Evolutionary conservation across 192 early-diverging fungal genomes (phyloP).

Genomic region (Dimargaris xerosporica): DNA sequence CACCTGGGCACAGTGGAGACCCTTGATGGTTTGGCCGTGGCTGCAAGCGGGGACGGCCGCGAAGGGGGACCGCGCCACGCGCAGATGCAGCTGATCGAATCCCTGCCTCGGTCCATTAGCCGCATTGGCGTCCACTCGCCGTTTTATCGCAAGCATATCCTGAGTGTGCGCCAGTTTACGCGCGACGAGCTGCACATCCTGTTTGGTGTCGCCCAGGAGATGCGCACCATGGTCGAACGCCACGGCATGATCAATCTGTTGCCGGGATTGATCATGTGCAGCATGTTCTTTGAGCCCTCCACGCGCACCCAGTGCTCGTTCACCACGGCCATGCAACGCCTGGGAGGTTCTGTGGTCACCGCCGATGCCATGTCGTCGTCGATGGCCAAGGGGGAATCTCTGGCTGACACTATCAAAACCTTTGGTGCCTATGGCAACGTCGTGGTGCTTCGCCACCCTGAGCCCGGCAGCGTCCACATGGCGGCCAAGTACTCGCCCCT

Average conservation of each 20-base stretch:
- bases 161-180: slow-evolving; percentile 80
- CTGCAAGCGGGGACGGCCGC: neutral
- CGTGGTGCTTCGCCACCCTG: slow-evolving; percentile 86
- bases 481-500: slow-evolving; percentile 81
- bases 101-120: slow-evolving; percentile 20
- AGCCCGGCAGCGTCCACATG: slow-evolving; percentile 61
- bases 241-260: slow-evolving; percentile 73
- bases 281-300: slow-evolving; percentile 94
- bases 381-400: slow-evolving; percentile 88
- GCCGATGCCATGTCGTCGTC: slow-evolving; percentile 75
- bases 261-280: slow-evolving; percentile 78
- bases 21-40: neutral
- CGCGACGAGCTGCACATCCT: slow-evolving; percentile 86
- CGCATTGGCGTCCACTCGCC: slow-evolving; percentile 51
- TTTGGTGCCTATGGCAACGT: slow-evolving; percentile 84
- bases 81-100: slow-evolving; percentile 4
- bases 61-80: neutral
- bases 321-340: slow-evolving; percentile 82
- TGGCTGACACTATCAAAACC: slow-evolving; percentile 90
- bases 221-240: slow-evolving; percentile 86
- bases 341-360: slow-evolving; percentile 80
- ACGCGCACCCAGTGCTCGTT: slow-evolving; percentile 90
- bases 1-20: too few relatives aligned
- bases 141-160: slow-evolving; percentile 88
- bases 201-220: slow-evolving; percentile 93